phyloP scores from a whole-genome alignment of 2,329 filamentous ascomycete species.

The Phaeosphaeria sp. region DNA sequence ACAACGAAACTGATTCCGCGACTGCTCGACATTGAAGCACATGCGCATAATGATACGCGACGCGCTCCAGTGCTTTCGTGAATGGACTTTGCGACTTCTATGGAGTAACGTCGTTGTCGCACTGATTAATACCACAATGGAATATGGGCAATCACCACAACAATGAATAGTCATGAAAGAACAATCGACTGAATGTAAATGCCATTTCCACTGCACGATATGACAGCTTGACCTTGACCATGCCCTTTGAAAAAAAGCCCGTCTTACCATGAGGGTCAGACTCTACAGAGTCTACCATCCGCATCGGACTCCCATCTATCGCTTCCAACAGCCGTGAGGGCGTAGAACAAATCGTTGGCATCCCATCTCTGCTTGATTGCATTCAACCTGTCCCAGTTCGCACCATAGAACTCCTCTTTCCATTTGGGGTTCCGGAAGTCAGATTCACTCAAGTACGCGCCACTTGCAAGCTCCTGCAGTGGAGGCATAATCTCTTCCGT shows the following conservation, averaged over 20 bases:
- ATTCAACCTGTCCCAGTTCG: slow-evolving; percentile 22
- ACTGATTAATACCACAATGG: no score
- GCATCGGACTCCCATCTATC: slow-evolving; percentile 19
- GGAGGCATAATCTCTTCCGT: slow-evolving; percentile 30
- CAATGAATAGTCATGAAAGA: no score
- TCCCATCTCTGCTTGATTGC: slow-evolving; percentile 33
- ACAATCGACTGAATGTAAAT: no score
- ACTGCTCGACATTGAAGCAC: no score
- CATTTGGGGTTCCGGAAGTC: slow-evolving; percentile 33
- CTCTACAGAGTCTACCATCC: slow-evolving; percentile 21
- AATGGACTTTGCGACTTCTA: no score
- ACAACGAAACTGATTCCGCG: no score
- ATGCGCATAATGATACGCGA: background rate
- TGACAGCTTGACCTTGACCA: no score
- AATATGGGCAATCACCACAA: no score
- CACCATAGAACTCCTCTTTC: slow-evolving; percentile 31
- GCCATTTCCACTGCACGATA: no score
- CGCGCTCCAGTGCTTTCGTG: no score
- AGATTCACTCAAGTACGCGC: slow-evolving; percentile 40
- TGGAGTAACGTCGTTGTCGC: no score
- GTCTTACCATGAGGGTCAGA: background rate
- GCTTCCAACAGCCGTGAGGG: slow-evolving; percentile 26
- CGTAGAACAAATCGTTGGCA: slow-evolving; percentile 26
- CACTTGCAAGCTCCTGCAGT: slow-evolving; percentile 26
- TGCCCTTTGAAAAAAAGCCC: no score